A percentile compares a stretch with the other conserved stretches of the same genome.
Evolutionary conservation across 306 rosid species (phyloP).

Genomic region (Cicer chorassanicum): DNA sequence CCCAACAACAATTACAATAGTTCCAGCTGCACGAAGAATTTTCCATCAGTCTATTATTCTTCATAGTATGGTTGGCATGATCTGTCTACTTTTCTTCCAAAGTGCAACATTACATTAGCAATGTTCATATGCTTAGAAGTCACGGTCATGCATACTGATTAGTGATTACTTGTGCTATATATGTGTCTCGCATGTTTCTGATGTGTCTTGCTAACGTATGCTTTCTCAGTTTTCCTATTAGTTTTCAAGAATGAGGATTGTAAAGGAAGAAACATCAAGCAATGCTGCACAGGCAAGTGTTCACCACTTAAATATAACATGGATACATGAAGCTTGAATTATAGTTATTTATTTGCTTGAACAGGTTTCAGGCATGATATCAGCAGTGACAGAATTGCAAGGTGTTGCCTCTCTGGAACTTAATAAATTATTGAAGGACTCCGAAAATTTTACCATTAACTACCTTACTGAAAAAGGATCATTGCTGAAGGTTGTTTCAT

Average conservation of each 20-base stretch:
- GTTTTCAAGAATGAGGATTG: slow-evolving; percentile 61
- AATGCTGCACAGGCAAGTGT: slow-evolving; percentile 67
- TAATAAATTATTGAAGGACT: slow-evolving; percentile 69
- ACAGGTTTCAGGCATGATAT: slow-evolving; percentile 70
- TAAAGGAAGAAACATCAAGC: slow-evolving; percentile 68
- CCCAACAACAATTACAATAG: slow-evolving; percentile 11
- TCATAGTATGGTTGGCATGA: slow-evolving; percentile 24
- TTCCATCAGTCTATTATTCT: slow-evolving; percentile 23
- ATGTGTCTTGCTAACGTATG: slow-evolving; percentile 33
- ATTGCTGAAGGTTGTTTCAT: slow-evolving; percentile 59
- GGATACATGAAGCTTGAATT: slow-evolving; percentile 38
- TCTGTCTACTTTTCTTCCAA: slow-evolving; percentile 29
- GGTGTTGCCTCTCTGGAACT: slow-evolving; percentile 70
- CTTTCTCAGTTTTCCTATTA: slow-evolving; percentile 39
- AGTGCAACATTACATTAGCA: slow-evolving; percentile 24
- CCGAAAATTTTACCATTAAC: slow-evolving; percentile 73
- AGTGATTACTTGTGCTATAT: slow-evolving; percentile 36
- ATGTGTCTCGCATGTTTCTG: slow-evolving; percentile 31
- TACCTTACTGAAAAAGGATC: slow-evolving; percentile 59
- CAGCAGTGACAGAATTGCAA: slow-evolving; percentile 75
- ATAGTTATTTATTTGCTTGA: slow-evolving; percentile 45
- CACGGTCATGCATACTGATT: background rate
- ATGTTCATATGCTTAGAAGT: slow-evolving; percentile 25
- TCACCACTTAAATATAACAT: slow-evolving; percentile 14
- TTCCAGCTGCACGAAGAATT: slow-evolving; percentile 29